Conservation (phyloP, 257 asterid genomes). For the Solanum piurae region DNA sequence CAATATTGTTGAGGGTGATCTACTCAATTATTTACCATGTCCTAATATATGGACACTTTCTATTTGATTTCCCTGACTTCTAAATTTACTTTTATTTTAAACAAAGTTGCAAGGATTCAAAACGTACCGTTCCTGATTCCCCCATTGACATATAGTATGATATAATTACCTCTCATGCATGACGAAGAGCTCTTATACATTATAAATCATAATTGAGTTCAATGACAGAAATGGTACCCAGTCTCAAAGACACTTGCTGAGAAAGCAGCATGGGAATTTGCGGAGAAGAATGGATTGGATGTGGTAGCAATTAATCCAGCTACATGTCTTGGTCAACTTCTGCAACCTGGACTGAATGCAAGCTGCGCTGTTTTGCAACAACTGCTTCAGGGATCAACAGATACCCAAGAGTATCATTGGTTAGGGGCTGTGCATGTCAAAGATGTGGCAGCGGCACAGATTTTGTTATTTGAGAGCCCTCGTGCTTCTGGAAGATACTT, state of each 20-base stretch:
- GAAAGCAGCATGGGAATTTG: slow-evolving; percentile 78
- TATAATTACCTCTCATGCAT: background rate
- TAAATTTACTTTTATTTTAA: background rate
- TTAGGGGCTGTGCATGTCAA: slow-evolving; percentile 86
- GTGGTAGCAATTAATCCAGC: slow-evolving; percentile 72
- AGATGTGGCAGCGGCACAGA: slow-evolving; percentile 77
- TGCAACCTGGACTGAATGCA: slow-evolving; percentile 71
- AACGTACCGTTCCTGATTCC: background rate
- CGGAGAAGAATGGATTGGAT: slow-evolving; percentile 47
- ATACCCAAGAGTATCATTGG: slow-evolving; percentile 83
- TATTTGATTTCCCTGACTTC: background rate
- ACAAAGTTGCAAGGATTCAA: background rate
- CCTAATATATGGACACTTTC: background rate
- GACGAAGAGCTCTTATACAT: background rate
- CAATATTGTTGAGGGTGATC: background rate
- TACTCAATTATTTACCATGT: background rate
- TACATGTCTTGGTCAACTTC: slow-evolving; percentile 65
- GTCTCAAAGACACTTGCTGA: slow-evolving; percentile 83
- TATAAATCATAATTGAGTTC: background rate
- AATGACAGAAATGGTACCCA: slow-evolving; percentile 78
- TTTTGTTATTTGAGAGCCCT: slow-evolving; percentile 50
- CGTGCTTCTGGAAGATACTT: slow-evolving; percentile 72
- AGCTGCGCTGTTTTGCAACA: slow-evolving; percentile 78
- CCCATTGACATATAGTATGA: background rate
- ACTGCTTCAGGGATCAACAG: slow-evolving; percentile 65